Percentiles rank a stretch among this genome's conserved stretches.
phyloP scores from a whole-genome alignment of 1,284 basidiomycete genomes.

The Rhodotorula glutinis region DNA sequence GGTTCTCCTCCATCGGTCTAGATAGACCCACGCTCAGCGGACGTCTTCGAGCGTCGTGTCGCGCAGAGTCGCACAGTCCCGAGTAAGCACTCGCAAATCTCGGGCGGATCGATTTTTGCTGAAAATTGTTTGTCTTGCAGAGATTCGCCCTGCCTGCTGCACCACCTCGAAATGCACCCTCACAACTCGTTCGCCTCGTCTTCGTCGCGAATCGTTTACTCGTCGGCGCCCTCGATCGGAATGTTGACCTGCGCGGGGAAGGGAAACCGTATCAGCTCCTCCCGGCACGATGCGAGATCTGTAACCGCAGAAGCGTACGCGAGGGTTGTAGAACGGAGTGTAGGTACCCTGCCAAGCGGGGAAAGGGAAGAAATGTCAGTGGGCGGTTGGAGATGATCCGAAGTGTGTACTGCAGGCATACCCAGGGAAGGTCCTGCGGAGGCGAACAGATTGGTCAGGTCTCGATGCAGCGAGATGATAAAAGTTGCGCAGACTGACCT shows the following conservation, averaged over 20 bases:
- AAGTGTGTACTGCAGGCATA: background rate
- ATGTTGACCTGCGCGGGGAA: conserved; percentile 21
- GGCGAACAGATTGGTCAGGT: background rate
- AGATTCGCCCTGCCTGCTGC: too few relatives aligned
- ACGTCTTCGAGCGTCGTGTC: too few relatives aligned
- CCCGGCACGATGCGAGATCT: background rate
- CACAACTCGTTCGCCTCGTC: too few relatives aligned
- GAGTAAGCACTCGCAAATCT: too few relatives aligned
- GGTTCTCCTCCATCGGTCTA: too few relatives aligned
- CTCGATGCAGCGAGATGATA: too few relatives aligned
- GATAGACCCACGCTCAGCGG: too few relatives aligned
- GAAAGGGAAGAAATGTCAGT: background rate
- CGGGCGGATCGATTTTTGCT: too few relatives aligned
- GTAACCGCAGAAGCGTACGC: conserved; percentile 51
- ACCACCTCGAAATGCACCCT: too few relatives aligned
- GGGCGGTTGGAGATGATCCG: too few relatives aligned
- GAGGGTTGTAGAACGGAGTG: conserved; percentile 72
- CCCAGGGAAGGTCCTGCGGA: conserved; percentile 7
- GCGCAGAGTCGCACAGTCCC: too few relatives aligned
- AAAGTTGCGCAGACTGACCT: conserved; percentile 44
- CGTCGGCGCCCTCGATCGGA: conserved; percentile 8
- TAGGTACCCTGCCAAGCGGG: conserved; percentile 49
- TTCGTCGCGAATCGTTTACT: conserved; percentile 1
- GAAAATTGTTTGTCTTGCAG: too few relatives aligned
- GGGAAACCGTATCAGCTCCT: background rate